Evolutionary conservation across 495 filamentous ascomycete genomes (phyloP).

Genomic region (Viridothelium virens): DNA sequence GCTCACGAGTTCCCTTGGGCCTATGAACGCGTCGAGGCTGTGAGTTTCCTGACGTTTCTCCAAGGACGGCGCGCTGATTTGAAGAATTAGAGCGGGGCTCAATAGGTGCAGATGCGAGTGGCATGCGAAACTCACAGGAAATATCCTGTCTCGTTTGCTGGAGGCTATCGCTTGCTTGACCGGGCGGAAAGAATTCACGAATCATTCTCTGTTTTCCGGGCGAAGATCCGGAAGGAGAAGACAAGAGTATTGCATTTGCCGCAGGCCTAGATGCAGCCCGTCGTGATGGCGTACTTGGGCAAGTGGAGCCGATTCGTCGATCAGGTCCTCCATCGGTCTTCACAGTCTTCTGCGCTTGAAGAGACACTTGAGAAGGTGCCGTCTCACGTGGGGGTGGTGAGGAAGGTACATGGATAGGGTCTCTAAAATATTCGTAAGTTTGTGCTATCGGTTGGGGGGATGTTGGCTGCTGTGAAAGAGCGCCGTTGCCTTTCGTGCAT

Average conservation of each 20-base stretch:
- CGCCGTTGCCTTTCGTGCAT: background rate
- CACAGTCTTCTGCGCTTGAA: background rate
- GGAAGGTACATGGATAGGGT: background rate
- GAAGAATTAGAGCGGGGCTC: background rate
- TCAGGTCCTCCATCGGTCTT: background rate
- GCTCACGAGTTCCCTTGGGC: background rate
- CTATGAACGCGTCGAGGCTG: background rate
- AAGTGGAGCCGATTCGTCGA: background rate
- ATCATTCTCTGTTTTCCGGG: slow-evolving; percentile 5
- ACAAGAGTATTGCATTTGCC: background rate
- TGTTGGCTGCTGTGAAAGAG: background rate
- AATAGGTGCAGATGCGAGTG: background rate
- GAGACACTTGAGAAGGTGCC: background rate
- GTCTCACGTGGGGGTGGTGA: background rate
- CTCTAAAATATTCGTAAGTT: background rate
- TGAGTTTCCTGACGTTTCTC: slow-evolving; percentile 3
- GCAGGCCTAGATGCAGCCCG: background rate
- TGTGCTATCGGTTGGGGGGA: background rate
- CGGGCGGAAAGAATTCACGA: background rate
- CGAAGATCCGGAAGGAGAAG: background rate
- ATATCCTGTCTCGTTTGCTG: background rate
- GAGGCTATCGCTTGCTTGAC: background rate
- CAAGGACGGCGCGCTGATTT: background rate
- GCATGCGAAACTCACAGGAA: slow-evolving; percentile 5
- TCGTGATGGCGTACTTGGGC: background rate